Percentiles rank a stretch among this genome's conserved stretches.
These are phyloP conservation scores for Fusarium buxicola DNA, from an alignment of 2,329 filamentous ascomycete species.

Conservation along the genomic window DNA sequence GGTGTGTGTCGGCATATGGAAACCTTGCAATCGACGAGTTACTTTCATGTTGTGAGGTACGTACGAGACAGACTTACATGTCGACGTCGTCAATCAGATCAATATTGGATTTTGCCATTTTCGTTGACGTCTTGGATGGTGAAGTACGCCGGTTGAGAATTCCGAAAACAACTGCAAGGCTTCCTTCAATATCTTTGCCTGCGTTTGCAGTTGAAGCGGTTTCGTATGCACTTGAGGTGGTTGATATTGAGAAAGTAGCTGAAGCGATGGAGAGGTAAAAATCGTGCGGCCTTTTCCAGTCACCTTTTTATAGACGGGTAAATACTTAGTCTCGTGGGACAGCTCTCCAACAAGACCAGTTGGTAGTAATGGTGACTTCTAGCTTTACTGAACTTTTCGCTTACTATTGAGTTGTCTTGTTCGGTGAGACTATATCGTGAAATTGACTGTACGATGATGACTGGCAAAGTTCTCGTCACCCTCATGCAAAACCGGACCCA, in stretches of 20 bases:
- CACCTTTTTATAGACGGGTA: background rate
- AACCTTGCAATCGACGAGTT: conserved; percentile 66
- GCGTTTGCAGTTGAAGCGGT: background rate
- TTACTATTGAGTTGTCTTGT: background rate
- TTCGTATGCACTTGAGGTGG: background rate
- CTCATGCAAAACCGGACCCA: conserved; percentile 2
- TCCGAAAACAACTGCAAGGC: background rate
- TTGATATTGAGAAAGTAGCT: background rate
- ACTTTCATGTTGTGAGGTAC: background rate
- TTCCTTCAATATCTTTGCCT: background rate
- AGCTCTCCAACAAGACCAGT: background rate
- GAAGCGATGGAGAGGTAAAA: background rate
- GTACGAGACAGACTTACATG: no score
- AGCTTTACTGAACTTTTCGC: background rate
- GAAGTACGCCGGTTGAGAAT: no score
- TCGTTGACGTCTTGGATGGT: no score
- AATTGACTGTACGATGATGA: background rate
- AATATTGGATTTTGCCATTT: conserved; percentile 44
- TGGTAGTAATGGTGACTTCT: background rate
- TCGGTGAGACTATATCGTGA: conserved; percentile 19
- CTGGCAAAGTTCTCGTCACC: background rate
- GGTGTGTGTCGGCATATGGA: conserved; percentile 76
- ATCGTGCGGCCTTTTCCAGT: conserved; percentile 20
- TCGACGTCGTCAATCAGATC: conserved; percentile 44
- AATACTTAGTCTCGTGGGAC: no score